Evolutionary conservation across 2,329 filamentous ascomycete species (phyloP).

Genomic region (Verticillium nubilum): DNA sequence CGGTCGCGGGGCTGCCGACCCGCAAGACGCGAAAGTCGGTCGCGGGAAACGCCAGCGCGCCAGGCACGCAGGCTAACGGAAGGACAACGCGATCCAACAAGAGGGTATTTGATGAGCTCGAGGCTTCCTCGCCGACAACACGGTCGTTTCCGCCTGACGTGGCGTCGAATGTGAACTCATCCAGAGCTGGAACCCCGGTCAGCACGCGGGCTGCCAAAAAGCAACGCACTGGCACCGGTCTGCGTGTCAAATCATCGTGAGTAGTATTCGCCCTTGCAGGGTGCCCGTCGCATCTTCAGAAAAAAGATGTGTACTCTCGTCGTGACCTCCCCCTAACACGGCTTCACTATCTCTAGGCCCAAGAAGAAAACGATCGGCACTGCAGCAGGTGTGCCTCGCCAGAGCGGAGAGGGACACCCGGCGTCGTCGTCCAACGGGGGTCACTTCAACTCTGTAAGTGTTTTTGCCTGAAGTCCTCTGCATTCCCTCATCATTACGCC

Average conservation of each 20-base stretch:
- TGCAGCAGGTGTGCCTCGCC: conserved; percentile 62
- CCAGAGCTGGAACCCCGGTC: conserved; percentile 53
- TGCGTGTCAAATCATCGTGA: conserved; percentile 66
- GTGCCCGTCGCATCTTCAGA: not conserved
- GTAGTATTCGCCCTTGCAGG: conserved; percentile 26
- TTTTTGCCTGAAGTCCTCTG: not conserved
- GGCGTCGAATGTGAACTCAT: conserved; percentile 42
- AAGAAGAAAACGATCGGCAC: conserved; percentile 69
- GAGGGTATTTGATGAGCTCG: conserved; percentile 49
- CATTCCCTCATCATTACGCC: not conserved
- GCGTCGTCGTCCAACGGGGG: conserved; percentile 54
- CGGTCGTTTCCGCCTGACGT: conserved; percentile 42
- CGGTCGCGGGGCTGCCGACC: not conserved
- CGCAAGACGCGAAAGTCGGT: conserved; percentile 11
- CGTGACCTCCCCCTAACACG: conserved; percentile 14
- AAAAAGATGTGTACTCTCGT: not conserved
- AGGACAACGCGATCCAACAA: conserved; percentile 47
- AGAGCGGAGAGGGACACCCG: conserved; percentile 59
- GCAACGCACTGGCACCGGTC: conserved; percentile 53
- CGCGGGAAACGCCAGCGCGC: conserved; percentile 21
- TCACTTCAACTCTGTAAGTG: conserved; percentile 47
- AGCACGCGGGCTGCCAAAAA: conserved; percentile 53
- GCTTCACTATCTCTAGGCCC: conserved; percentile 45
- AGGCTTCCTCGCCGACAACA: conserved; percentile 45
- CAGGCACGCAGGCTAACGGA: conserved; percentile 11